Evolutionary conservation across 805 yeast species (phyloP), one percentile per base, ranked within the genome.

Genomic region (Starmera quercuum): DNA sequence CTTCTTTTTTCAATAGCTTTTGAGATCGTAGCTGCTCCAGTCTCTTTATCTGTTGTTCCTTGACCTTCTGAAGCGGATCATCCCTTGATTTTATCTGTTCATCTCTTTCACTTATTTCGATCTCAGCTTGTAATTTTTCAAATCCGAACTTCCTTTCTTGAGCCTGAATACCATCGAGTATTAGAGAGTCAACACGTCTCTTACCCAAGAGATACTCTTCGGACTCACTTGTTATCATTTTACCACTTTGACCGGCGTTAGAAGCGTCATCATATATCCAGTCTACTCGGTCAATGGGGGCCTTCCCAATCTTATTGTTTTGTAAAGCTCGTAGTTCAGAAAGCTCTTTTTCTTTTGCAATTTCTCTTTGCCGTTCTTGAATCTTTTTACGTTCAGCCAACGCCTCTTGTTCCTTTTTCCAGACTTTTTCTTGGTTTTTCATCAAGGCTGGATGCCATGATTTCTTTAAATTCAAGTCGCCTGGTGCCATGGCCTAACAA

Each of bases 361-460:
- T 64, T 54, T 85, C 95, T 34, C 67, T 64, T 40, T 75, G 75
- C 20, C 81, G 60, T 46, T 78, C 78, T 39, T 75, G 68, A 22
- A 79, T 74, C 48, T 72, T 71, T 44, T 72, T 71, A 31, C 78
- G 71, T 47, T 84, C 94, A n/a, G 71, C 71, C 6, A 85, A 59
- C 7, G 82, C 77, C 26, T 79, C 79, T 51, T 84, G 87, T 50
- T 92, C 97, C 34, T 65, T 68, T 43, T 76, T 68, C 90, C 95
- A 82, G 23, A 90, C 88, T 49, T 79, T 83, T 44, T 78, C 79
- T 58, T 80, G 86, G 64, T 90, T 90, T 54, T 81, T 83, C 52
- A 83, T 64, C 32, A 85, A 66, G 30, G 82, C 88, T 3, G 98
- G 97, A 56, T 90, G 86, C 98, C 97, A 90, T 40, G 97, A 90